Base-by-base conservation (phyloP, 768 basidiomycete genomes). In the Tricholoma bakamatsutake region DNA sequence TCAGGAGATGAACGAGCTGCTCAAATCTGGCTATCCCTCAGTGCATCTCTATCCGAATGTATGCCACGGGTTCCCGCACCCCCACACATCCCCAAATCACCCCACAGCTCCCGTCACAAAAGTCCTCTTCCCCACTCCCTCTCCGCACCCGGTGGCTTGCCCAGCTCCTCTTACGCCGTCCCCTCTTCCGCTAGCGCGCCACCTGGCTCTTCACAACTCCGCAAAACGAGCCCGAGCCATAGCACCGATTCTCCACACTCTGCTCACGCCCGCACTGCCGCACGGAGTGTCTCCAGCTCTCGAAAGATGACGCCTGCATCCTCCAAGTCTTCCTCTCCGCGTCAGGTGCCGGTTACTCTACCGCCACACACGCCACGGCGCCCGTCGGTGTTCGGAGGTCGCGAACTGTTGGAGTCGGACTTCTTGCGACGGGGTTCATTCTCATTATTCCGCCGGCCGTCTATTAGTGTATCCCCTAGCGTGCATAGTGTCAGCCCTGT, bases 21-120 rank as follows among this genome's bases (percentile, higher is more conserved):
- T 1, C 85, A 89, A 61, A 74, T 76, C 2, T 93, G 90, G 90
- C 60, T 81, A 8, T 68, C 92, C 1, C 67, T 93, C 17, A 77
- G 73, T 11, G 81, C 82, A 13, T 74, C 84, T 3, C 68, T 90
- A 17, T 71, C 72, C 0, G 76, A 84, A 51, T 66, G 81, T 47
- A 58, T 78, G 15, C 81, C 80, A 24, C 21, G 7, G 66, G 69
- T 43, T 67, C 58, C 55, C 72, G 54, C 62, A 56, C 28, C 56
- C 66, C 57, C 2, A 17, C 43, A 24, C 49, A 10, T 60, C 53
- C 40, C 64, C 8, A 15, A 9, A 28, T 46, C 27, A 28, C 12
- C 5, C 8, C 21, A 18, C 9, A 3, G 28, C 57, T 46, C 39
- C 27, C n/a, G 12, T 8, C 57, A 15, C 63, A 54, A 40, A 28